Percentiles rank a stretch among this genome's conserved stretches.
Conservation (phyloP, 1,284 basidiomycete species). For the Cryptococcus deneoformans region DNA sequence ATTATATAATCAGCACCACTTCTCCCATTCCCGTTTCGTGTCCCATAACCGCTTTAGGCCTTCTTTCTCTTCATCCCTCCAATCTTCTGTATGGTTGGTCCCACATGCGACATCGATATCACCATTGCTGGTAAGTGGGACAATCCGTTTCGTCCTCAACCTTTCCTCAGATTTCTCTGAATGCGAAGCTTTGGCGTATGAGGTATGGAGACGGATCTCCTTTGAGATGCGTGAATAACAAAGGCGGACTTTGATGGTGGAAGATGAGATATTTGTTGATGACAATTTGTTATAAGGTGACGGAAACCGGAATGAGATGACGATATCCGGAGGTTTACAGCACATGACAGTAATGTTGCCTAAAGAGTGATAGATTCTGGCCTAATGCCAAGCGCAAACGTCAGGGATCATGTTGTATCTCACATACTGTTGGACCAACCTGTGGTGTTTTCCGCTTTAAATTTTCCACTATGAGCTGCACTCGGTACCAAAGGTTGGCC, state of each 20-base stretch:
- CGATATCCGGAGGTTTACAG: slow-evolving; percentile 35
- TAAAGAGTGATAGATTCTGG: slow-evolving; percentile 31
- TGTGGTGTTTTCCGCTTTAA: slow-evolving; percentile 29
- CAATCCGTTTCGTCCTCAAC: slow-evolving; percentile 13
- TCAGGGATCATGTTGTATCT: too few species aligned
- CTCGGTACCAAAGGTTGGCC: slow-evolving; percentile 19
- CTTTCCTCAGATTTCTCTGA: background rate
- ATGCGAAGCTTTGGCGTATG: background rate
- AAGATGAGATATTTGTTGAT: background rate
- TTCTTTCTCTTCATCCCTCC: slow-evolving; percentile 26
- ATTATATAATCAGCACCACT: slow-evolving; percentile 6
- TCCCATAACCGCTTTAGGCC: slow-evolving; percentile 21
- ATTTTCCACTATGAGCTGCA: slow-evolving; percentile 20
- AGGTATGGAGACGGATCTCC: slow-evolving; percentile 14
- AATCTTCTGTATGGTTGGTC: slow-evolving; percentile 6
- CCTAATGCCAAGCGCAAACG: slow-evolving; percentile 12
- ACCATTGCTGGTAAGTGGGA: slow-evolving; percentile 2
- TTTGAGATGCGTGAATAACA: slow-evolving; percentile 15
- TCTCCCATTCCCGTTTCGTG: slow-evolving; percentile 22
- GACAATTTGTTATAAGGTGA: background rate
- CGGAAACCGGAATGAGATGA: slow-evolving; percentile 20
- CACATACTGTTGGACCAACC: slow-evolving; percentile 18
- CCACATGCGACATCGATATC: background rate
- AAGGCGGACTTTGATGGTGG: slow-evolving; percentile 10
- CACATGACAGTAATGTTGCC: slow-evolving; percentile 37